Conservation (phyloP, 768 basidiomycete species). For the Lenzites betulinus region DNA sequence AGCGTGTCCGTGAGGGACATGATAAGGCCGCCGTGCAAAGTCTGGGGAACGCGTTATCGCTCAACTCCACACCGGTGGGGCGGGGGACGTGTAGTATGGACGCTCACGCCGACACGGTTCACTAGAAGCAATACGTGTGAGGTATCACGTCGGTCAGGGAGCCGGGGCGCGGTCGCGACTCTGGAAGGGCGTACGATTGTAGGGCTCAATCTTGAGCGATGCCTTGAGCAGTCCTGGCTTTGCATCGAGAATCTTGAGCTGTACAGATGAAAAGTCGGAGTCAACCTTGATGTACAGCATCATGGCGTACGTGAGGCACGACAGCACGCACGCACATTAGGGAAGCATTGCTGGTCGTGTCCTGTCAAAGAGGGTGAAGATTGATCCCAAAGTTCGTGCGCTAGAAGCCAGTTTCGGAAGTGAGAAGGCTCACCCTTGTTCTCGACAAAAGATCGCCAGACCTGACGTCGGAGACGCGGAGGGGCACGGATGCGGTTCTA, state of each 20-base stretch:
- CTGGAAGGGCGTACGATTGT: constrained; percentile 55
- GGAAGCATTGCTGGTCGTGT: constrained; percentile 80
- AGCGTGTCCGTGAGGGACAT: constrained; percentile 82
- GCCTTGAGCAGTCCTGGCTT: constrained; percentile 72
- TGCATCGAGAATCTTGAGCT: constrained; percentile 68
- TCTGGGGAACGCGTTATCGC: constrained; percentile 30
- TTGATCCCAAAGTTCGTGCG: background rate
- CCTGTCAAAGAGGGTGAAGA: constrained; percentile 45
- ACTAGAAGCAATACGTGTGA: constrained; percentile 48
- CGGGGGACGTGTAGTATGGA: background rate
- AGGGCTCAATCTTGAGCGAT: constrained; percentile 71
- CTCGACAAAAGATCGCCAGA: constrained; percentile 80
- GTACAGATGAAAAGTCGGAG: background rate
- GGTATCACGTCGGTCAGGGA: background rate
- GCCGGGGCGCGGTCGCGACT: background rate
- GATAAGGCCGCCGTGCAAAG: constrained; percentile 80
- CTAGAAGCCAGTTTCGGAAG: background rate
- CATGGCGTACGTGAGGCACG: constrained; percentile 2
- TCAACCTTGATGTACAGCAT: background rate
- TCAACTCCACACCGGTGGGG: background rate
- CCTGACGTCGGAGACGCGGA: constrained; percentile 44
- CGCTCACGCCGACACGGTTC: constrained; percentile 74
- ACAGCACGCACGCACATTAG: constrained; percentile 53
- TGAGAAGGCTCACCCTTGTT: constrained; percentile 54
- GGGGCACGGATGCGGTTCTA: background rate